Conservation (phyloP, 768 basidiomycete species). For the Tylopilus intermedius region DNA sequence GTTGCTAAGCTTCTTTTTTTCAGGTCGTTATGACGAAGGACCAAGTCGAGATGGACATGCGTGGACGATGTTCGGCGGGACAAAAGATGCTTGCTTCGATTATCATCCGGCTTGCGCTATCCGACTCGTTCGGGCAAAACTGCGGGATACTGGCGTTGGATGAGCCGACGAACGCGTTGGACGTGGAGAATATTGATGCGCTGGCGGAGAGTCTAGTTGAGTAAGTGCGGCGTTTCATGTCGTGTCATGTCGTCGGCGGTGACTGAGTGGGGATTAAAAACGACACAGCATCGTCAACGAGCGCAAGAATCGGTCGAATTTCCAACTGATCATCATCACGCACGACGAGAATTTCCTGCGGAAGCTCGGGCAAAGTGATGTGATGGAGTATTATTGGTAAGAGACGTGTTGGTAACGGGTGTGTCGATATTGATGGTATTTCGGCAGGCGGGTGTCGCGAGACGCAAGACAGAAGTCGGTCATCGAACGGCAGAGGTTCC, state of each 20-base stretch:
- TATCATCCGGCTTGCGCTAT: constrained; percentile 93
- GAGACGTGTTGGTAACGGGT: not conserved
- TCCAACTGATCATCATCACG: constrained; percentile 95
- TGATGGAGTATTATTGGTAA: constrained; percentile 95
- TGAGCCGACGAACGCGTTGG: constrained; percentile 96
- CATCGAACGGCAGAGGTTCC: constrained; percentile 63
- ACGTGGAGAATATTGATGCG: constrained; percentile 93
- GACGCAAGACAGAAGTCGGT: constrained; percentile 72
- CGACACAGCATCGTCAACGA: constrained; percentile 85
- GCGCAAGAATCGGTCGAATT: constrained; percentile 81
- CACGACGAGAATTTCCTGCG: constrained; percentile 94
- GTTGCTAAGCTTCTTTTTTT: constrained; percentile 3
- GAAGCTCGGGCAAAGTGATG: constrained; percentile 82
- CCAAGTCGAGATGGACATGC: constrained; percentile 99
- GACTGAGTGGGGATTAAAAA: not conserved
- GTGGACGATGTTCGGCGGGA: constrained; percentile 95
- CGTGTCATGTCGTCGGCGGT: not conserved
- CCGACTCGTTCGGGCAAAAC: constrained; percentile 95
- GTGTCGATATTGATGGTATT: not conserved
- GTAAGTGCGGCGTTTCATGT: constrained; percentile 46
- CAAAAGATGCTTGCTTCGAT: constrained; percentile 99
- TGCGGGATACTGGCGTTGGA: constrained; percentile 97
- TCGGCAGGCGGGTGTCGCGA: constrained; percentile 71
- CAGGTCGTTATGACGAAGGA: constrained; percentile 99
- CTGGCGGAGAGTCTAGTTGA: constrained; percentile 88